Evolutionary conservation across 139 green algal genomes (phyloP), one percentile per base, ranked within the genome.

Genomic region (Tetradesmus obliquus): DNA sequence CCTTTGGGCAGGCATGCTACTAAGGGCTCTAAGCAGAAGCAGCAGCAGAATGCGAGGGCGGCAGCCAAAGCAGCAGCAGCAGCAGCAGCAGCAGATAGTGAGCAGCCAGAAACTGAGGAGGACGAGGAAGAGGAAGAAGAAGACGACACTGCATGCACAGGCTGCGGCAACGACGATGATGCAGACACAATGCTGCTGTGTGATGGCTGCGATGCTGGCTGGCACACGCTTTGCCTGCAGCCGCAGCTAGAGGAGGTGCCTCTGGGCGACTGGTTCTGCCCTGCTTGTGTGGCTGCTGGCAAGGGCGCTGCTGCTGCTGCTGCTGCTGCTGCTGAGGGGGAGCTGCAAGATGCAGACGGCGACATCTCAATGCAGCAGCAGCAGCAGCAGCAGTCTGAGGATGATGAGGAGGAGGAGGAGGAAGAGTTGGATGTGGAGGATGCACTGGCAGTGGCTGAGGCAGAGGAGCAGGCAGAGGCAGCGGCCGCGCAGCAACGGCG

Each of bases 201-300:
- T 88, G 96, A 97, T 87, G 90, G 89, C 51, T 98, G 96, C 92
- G 92, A 97, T 84, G 60, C 66, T 51, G 95, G 94, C 51, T 96
- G 92, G 82, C 96, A 97, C 88, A 92, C 89, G 53, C 88, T 91
- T 57, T 97, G 95, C 93, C 74, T 97, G 53, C 19, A 69, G 5
- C 95, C 94, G n/a, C 92, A 87, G 15, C 57, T 96, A 45, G n/a
- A 81, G 17, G n/a, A 15, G 7, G 76, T 97, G 22, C 96, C 95
- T 5, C 57, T 89, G 20, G 95, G 96, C 7, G 87, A 95, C 74
- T 98, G 96, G 96, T 95, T 94, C 66, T 98, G 96, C 92, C 86
- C 84, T 2, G 54, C 6, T 19, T 94, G 92, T 55, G 62, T 80
- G 7, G 71, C n/a, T 20, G n/a, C 55, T 45, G 79, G 79, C 32